Evolutionary conservation across 192 early-diverging fungal species (phyloP).

Genomic region (Entomortierella beljakovae): DNA sequence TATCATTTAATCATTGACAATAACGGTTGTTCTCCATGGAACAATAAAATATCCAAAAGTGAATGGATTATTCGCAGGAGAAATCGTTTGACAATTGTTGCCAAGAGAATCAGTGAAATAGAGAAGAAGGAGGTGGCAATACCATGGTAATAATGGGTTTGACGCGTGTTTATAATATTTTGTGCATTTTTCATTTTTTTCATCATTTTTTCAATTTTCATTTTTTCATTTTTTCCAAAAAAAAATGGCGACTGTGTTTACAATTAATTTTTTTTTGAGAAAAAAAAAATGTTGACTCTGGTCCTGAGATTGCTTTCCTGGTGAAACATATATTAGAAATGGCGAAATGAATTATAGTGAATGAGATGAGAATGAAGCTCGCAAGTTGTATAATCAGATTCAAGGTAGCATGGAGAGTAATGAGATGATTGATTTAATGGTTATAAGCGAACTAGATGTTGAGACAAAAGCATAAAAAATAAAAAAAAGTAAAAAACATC

Average conservation of each 20-base stretch:
- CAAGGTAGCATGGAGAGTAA: not conserved
- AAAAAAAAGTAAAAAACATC: not conserved
- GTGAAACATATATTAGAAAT: not conserved
- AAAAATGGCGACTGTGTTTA: not conserved
- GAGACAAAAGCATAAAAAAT: not conserved
- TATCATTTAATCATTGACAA: too few relatives aligned
- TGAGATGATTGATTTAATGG: not conserved
- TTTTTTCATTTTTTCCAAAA: not conserved
- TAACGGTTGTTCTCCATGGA: too few relatives aligned
- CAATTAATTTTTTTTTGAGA: not conserved
- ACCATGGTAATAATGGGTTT: not conserved
- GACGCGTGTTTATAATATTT: not conserved
- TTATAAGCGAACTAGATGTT: not conserved
- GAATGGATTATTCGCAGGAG: too few relatives aligned
- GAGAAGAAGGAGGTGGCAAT: not conserved
- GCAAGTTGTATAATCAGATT: not conserved
- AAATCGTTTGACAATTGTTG: too few relatives aligned
- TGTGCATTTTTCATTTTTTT: not conserved
- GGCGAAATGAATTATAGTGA: not conserved
- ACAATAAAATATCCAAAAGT: too few relatives aligned
- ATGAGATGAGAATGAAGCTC: constrained; percentile 9
- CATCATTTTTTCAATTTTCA: not conserved
- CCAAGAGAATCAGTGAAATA: too few relatives aligned
- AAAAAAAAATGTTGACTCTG: constrained; percentile 37
- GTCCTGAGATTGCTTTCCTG: constrained; percentile 3